Evolutionary conservation across 371 early-diverging fungal genomes (phyloP).

Genomic region (Mortierella sp.): DNA sequence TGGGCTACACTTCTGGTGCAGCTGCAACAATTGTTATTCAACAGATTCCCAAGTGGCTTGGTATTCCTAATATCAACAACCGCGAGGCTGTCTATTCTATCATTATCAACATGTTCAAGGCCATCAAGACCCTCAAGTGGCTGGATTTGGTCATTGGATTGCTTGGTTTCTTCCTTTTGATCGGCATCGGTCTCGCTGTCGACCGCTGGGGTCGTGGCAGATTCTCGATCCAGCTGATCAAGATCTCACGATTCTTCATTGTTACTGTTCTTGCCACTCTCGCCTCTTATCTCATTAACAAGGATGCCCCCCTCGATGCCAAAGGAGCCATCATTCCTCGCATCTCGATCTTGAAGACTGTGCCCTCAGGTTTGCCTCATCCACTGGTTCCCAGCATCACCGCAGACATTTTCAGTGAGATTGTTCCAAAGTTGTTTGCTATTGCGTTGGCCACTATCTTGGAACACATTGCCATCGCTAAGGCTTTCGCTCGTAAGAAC

Average conservation of each 20-base stretch:
- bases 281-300: conserved; percentile 75
- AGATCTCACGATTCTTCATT: conserved; percentile 74
- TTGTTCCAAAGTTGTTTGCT: conserved; percentile 69
- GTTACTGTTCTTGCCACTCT: conserved; percentile 84
- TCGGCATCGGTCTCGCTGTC: conserved; percentile 55
- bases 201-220: conserved; percentile 55
- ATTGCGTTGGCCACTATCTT: conserved; percentile 82
- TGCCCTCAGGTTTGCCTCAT: conserved; percentile 79
- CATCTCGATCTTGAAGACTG: conserved; percentile 70
- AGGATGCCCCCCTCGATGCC: conserved; percentile 21
- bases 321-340: conserved; percentile 28
- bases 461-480: conserved; percentile 90
- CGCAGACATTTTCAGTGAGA: conserved; percentile 58
- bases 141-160: conserved; percentile 74
- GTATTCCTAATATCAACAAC: conserved; percentile 76
- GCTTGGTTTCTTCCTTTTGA: conserved; percentile 64
- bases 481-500: conserved; percentile 79
- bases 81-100: conserved; percentile 68
- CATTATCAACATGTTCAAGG: conserved; percentile 67
- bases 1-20: conserved; percentile 83
- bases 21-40: conserved; percentile 83
- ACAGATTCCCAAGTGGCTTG: conserved; percentile 82
- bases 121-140: conserved; percentile 58
- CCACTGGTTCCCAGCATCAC: conserved; percentile 67
- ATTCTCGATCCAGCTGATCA: conserved; percentile 62